Conservation (phyloP, 352 stramenopile species). For the Poterioochromonas sp. region DNA sequence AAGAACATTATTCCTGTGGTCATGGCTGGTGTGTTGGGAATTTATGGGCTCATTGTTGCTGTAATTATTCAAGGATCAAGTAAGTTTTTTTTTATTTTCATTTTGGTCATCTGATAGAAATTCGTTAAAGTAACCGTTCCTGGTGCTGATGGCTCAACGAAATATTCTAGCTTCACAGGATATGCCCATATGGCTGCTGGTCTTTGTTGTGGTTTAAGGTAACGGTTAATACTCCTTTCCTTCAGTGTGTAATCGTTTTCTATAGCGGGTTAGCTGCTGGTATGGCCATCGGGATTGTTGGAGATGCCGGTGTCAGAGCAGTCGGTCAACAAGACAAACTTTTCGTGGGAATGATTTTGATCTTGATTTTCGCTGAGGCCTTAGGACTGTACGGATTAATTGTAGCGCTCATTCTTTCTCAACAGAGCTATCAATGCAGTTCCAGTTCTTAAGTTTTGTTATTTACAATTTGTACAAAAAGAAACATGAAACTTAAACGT, state of each 20-base stretch:
- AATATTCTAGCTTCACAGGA: slow-evolving; percentile 84
- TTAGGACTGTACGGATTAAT: slow-evolving; percentile 62
- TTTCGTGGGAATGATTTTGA: slow-evolving; percentile 96
- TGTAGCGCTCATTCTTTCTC: slow-evolving; percentile 46
- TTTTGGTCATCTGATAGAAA: slow-evolving; percentile 86
- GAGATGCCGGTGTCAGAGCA: slow-evolving; percentile 85
- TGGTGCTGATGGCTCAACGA: slow-evolving; percentile 41
- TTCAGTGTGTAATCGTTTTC: too few relatives aligned
- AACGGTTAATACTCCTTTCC: not conserved
- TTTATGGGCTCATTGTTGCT: slow-evolving; percentile 89
- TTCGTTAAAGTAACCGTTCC: slow-evolving; percentile 77
- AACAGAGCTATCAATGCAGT: slow-evolving; percentile 36
- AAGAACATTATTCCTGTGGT: slow-evolving; percentile 97
- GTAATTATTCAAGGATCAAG: slow-evolving; percentile 58
- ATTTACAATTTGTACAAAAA: too few relatives aligned
- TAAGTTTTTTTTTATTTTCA: slow-evolving; percentile 51
- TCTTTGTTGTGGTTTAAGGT: slow-evolving; percentile 79
- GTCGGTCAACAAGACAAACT: slow-evolving; percentile 95
- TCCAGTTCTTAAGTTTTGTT: too few relatives aligned
- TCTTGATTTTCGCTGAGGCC: slow-evolving; percentile 97
- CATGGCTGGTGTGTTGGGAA: slow-evolving; percentile 93
- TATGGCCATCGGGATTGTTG: slow-evolving; percentile 88
- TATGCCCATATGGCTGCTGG: slow-evolving; percentile 85
- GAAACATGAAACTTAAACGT: too few relatives aligned
- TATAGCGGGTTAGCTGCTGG: slow-evolving; percentile 72